Base-by-base conservation (phyloP, 306 rosid species). In the Inga oerstediana region DNA sequence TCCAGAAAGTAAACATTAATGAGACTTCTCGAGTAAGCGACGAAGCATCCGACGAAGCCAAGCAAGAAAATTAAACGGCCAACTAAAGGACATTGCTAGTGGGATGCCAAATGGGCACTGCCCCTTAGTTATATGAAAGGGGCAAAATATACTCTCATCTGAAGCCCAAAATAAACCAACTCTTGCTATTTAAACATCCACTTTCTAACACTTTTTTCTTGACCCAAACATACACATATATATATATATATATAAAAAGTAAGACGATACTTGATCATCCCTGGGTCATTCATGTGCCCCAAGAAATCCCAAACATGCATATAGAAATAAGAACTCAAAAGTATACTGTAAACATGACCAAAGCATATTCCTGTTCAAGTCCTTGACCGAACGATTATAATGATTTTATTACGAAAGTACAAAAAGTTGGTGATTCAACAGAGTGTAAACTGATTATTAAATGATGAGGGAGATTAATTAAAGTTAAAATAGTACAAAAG, bases 111-210 rank as follows among this genome's bases (percentile, higher is more conserved):
- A 82, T 78, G 75, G 82, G 45, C 64, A 59, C 49, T 30, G 24
- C 67, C 82, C 64, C 35, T 83, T 58, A 46, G 8, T 48, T 83
- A 49, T 45, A 24, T 48, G 46, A 77, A 77, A 77, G 78, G 15
- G 78, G 86, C 16, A 30, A 62, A 78, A 10, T 79, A 48, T 39
- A 34, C 67, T 44, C 19, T 24, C 22, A n/a, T 56, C 71, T 19
- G 10, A 54, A 69, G 37, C 51, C 49, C 48, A 67, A 24, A 11
- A 3, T 32, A 32, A 32, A 77, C 27, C 44, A 61, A 76, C 22
- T 59, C 2, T 8, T 3, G 10, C 14, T 7, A 27, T 35, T 77
- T 76, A 7, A 39, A 39, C 19, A 56, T 56, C 51, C 49, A 52
- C 22, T 35, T 52, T 30, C 37, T 37, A 35, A 39, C 27, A 37